Evolutionary conservation across 441 rosid genomes (phyloP), one percentile per base, ranked within the genome.

Genomic region (Populus hybrid): DNA sequence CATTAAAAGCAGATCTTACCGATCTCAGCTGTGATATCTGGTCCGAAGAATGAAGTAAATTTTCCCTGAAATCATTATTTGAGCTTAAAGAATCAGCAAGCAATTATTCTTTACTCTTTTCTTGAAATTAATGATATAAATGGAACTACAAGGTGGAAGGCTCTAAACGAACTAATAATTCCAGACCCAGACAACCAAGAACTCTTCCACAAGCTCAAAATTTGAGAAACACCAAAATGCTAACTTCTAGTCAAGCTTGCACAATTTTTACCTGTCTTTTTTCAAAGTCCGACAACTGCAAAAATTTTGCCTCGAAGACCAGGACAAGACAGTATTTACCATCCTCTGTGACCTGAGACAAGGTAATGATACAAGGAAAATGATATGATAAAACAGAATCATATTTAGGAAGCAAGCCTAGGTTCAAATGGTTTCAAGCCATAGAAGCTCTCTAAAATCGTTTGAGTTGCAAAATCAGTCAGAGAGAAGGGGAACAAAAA

Each of bases 1-100:
- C 38, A 7, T 26, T 30, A 35, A 59, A 53, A 1, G 30, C 32
- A 73, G 42, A 80, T 81, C 94, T 87, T 76, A 95, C 98, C 90
- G 2, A 92, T 82, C 89, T 90, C 97, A 79, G 97, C 95, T 23
- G 90, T 84, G 83, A 93, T 87, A 78, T 91, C 83, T 18, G 98
- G 97, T 82, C 97, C 98, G 79, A 95, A 95, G 85, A 95, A 93
- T 32, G 98, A 93, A 78, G 97, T 71, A 74, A 95, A 94, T 86
- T 95, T 95, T n/a, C 88, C 97, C 98, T 95, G 81, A 63, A 84
- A 80, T 77, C 67, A 79, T 70, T 1, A 26, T 69, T 76, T 8
- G 3, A 76, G 59, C 34, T 67, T 11, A 42, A 42, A 70, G 19
- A 21, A 69, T 79, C 64, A 80, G 61, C 35, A 71, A 63, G 71